Evolutionary conservation across 305 asterid species (phyloP), one percentile per base, ranked within the genome.

Genomic region (Fraxinus angustifolia): DNA sequence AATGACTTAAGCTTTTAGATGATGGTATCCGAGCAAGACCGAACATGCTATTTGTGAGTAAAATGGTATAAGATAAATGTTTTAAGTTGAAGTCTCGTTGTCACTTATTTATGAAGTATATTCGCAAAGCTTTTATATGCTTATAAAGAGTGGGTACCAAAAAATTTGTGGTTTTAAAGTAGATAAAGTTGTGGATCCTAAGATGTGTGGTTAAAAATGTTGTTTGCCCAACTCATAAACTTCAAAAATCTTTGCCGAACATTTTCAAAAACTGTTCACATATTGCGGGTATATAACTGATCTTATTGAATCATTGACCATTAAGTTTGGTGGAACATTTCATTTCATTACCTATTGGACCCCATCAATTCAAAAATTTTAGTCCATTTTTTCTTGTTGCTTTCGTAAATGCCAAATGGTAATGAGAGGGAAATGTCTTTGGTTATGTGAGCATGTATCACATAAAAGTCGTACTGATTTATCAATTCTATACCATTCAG

Each of bases 391-490:
- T 50, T 78, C 28, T 65, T 56, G 8, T 23, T 16, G 45, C 35
- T 62, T 65, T 75, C 79, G 40, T 71, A 65, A 67, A 62, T 73
- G 34, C 42, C 42, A 36, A 36, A 36, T 36, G 42, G 36, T 79
- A 60, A 77, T 75, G 79, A 38, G 71, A 50, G 74, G 33, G 35
- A 79, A 81, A 84, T 75, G 79, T 75, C 1, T 82, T 48, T 30
- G 79, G 58, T 42, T 42, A 42, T 42, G 53, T 42, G n/a, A 40
- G 56, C 56, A 45, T 3, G 17, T 12, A 45, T 45, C 56, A 79
- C 48, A 76, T 31, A 21, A 83, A 76, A 45, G 83, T 82, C 85
- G 78, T 77, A 19, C 75, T 14, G 87, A 84, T 83, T 70, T 88
- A 21, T 81, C 81, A 81, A 26, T 34, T 81, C 79, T 74, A 48